Evolutionary conservation across 306 rosid genomes (phyloP).

Genomic region (Pterocarpus santalinus): DNA sequence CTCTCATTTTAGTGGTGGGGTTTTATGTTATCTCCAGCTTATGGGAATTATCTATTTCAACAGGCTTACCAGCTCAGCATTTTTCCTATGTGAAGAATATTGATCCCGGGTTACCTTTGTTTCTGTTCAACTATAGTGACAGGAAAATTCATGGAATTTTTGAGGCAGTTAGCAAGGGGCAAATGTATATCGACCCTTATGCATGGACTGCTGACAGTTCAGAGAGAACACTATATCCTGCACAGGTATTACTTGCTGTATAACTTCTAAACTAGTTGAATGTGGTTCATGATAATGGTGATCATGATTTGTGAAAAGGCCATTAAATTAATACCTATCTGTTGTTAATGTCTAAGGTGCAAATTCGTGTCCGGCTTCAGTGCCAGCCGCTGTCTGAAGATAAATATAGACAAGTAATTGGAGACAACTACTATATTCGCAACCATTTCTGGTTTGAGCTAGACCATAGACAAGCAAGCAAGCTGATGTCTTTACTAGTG

Average conservation of each 20-base stretch:
- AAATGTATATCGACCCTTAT: slow-evolving; percentile 78
- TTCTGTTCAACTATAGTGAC: slow-evolving; percentile 84
- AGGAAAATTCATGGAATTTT: slow-evolving; percentile 83
- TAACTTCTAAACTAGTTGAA: slow-evolving; percentile 17
- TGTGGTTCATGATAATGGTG: background rate
- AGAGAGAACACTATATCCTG: slow-evolving; percentile 80
- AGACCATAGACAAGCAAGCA: slow-evolving; percentile 73
- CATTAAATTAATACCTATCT: slow-evolving; percentile 2
- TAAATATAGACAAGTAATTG: slow-evolving; percentile 65
- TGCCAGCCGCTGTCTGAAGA: slow-evolving; percentile 76
- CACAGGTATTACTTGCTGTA: slow-evolving; percentile 67
- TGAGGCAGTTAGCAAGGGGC: slow-evolving; percentile 82
- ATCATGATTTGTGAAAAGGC: slow-evolving; percentile 14
- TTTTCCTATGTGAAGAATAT: slow-evolving; percentile 82
- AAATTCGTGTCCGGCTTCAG: slow-evolving; percentile 58
- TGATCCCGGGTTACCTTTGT: slow-evolving; percentile 79
- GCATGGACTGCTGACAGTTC: slow-evolving; percentile 78
- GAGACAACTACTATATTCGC: slow-evolving; percentile 62
- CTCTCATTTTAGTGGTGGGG: background rate
- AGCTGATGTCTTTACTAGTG: slow-evolving; percentile 57
- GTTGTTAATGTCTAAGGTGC: slow-evolving; percentile 59
- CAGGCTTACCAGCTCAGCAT: slow-evolving; percentile 81
- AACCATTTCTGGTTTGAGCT: slow-evolving; percentile 87
- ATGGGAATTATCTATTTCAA: slow-evolving; percentile 32
- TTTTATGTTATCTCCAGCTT: slow-evolving; percentile 24